These are phyloP conservation scores for Pichia phayaonensis DNA, from an alignment of 805 yeast genomes.

Conservation along the genomic window DNA sequence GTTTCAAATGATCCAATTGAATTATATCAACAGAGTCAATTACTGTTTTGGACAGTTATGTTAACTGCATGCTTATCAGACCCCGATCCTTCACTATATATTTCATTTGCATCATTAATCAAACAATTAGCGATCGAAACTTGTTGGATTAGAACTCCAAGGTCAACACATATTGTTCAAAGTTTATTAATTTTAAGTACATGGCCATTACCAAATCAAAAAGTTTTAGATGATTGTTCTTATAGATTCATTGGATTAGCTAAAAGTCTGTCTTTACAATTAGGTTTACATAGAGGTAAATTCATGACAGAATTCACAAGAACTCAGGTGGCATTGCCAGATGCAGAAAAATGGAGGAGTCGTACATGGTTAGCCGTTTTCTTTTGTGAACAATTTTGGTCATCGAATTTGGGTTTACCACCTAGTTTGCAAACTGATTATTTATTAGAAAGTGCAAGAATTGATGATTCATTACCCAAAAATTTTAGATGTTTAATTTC, in stretches of 20 bases:
- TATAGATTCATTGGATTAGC: slow-evolving; percentile 86
- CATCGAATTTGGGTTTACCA: slow-evolving; percentile 80
- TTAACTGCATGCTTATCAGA: slow-evolving; percentile 80
- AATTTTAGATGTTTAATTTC: slow-evolving; percentile 65
- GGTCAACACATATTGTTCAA: slow-evolving; percentile 90
- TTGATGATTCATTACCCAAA: slow-evolving; percentile 58
- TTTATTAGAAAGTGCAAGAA: slow-evolving; percentile 68
- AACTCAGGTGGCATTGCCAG: slow-evolving; percentile 80
- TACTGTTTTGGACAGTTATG: slow-evolving; percentile 87
- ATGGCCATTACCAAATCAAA: slow-evolving; percentile 93
- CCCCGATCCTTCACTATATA: slow-evolving; percentile 78
- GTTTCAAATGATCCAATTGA: slow-evolving; percentile 64
- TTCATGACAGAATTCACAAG: slow-evolving; percentile 86
- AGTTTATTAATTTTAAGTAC: slow-evolving; percentile 75
- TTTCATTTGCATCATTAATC: slow-evolving; percentile 65
- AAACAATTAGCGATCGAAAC: slow-evolving; percentile 85
- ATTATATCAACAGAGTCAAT: slow-evolving; percentile 73
- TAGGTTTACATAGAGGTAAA: slow-evolving; percentile 87
- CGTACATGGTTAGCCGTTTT: slow-evolving; percentile 87
- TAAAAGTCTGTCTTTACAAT: slow-evolving; percentile 71
- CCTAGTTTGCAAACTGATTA: slow-evolving; percentile 81
- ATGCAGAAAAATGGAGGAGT: slow-evolving; percentile 92
- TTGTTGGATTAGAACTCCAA: slow-evolving; percentile 88
- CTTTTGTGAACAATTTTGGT: slow-evolving; percentile 86
- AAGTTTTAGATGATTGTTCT: slow-evolving; percentile 85